Evolutionary conservation across 225 moss, liverwort and hornwort genomes (phyloP), one percentile per base, ranked within the genome.

Genomic region (Ulota crispa): DNA sequence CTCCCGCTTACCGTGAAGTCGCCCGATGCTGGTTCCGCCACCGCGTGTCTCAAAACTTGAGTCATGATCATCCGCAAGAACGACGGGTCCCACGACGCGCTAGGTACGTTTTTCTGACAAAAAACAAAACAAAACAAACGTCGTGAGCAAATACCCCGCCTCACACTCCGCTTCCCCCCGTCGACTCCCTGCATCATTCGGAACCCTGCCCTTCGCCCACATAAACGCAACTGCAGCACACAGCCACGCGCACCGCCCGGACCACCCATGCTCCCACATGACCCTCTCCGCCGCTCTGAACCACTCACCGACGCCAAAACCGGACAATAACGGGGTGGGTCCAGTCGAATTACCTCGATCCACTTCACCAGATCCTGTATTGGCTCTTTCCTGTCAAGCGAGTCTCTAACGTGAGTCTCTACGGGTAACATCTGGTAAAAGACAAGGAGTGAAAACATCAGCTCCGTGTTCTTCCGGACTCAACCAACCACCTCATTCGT

Each of bases 41-140:
- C 88, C 68, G 89, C 88, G 69, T 89, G 85, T 85, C 91, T 93
- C 91, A 99, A 89, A 66, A 99, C 96, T 91, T 93, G 88, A 62
- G 87, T 96, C 98, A 99, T 99, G 36, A 99, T 86, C 90, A 93
- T 88, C 37, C 91, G 91, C 73, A 92, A 83, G 87, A 99, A 96
- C 62, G 79, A 81, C 79, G 94, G 76, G 70, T 94, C 95, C 73
- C 86, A 83, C 64, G 79, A 83, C 24, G 85, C 85, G 55, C 90
- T 86, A 19, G 92, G 86, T 5, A 93, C 93, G 60, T 92, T 91
- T 73, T 81, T 85, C 98, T 99, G 89, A 37, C 70, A 9, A 74
- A 78, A 27, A 55, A 68, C 41, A 70, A 72, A 62, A 18, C 2
- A 7, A 68, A 39, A 54, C 79, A 47, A 71, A 32, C 27, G 6